Base-by-base conservation (phyloP, 176 grass and related monocot genomes). In the Triticum timopheevii region DNA sequence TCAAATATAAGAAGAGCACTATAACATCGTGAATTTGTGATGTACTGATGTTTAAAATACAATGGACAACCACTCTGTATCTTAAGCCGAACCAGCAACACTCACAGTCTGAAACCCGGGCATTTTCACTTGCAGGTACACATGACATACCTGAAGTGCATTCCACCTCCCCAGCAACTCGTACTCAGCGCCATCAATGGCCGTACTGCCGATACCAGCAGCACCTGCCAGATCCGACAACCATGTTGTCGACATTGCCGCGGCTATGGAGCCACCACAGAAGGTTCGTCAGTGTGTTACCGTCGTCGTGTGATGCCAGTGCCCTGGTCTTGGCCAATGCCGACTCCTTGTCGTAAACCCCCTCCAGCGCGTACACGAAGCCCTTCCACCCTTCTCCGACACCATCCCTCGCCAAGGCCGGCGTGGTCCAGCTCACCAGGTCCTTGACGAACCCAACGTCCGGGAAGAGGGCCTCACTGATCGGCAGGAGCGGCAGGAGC, bases 241-340 rank as follows among this genome's bases (percentile, higher is more conserved):
- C 86, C 0, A 75, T 63, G 28, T 76, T 84, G 0, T 31, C 61
- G 61, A 69, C 83, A 15, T 49, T 56, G 24, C 90, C 84, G 20
- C 93, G 94, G 80, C 96, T 98, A 63, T 98, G 78, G 78, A 95
- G 87, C 96, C 96, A 95, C 96, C 96, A 98, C 40, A 98, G 93
- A 72, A 94, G 80, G 89, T 98, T 98, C 0, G 91, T 86, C 27
- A 92, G 93, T 4, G 96, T 92, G 83, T 98, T 98, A 22, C 96
- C 96, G 10, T 98, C 96, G 11, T 98, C 96, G 5, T 89, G 40
- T 0, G 64, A 92, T 5, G 42, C 61, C 47, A 98, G 85, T 17
- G 64, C 79, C 84, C 92, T 77, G 4, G 90, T 91, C 88, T 92
- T 98, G 6, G 44, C 40, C 72, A 96, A 31, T 19, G 94, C 97